Percentiles rank a stretch among this genome's conserved stretches.
Conservation (phyloP, 208 protist species). For the Herpetomonas muscarum region DNA sequence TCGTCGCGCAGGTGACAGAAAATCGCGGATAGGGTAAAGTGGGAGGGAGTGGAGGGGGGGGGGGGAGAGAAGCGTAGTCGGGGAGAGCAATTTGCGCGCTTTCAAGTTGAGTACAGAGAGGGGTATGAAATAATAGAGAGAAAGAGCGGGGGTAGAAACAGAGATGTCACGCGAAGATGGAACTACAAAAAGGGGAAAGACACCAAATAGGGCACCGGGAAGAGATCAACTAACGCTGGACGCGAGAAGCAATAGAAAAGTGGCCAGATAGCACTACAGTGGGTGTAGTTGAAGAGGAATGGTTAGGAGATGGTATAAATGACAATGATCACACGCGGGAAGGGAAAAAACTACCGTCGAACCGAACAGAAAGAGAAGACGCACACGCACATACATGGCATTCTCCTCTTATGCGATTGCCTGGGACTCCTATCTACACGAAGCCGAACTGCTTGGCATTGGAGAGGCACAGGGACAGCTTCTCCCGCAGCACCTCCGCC, state of each 20-base stretch:
- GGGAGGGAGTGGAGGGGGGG: background rate
- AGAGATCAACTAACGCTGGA: too few species aligned
- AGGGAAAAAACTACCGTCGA: too few species aligned
- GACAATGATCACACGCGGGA: too few species aligned
- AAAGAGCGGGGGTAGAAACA: conserved; percentile 11
- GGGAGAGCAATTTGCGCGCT: background rate
- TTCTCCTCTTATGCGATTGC: too few species aligned
- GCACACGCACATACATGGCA: background rate
- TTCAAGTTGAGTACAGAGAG: background rate
- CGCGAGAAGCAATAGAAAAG: too few species aligned
- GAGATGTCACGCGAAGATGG: conserved; percentile 5
- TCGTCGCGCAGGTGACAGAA: too few species aligned
- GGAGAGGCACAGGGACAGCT: conserved; percentile 57
- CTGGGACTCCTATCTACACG: too few species aligned
- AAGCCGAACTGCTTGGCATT: conserved; percentile 82
- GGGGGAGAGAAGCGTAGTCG: background rate
- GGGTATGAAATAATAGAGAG: conserved; percentile 7
- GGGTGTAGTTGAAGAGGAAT: too few species aligned
- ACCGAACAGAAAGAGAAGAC: too few species aligned
- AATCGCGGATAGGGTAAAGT: background rate
- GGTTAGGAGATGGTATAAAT: too few species aligned
- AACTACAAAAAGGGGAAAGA: background rate
- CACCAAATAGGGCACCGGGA: too few species aligned
- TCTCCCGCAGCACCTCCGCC: conserved; percentile 39
- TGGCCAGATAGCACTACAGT: too few species aligned